phyloP scores from a whole-genome alignment of 768 basidiomycete species.

The Gelatoporia subvermispora region DNA sequence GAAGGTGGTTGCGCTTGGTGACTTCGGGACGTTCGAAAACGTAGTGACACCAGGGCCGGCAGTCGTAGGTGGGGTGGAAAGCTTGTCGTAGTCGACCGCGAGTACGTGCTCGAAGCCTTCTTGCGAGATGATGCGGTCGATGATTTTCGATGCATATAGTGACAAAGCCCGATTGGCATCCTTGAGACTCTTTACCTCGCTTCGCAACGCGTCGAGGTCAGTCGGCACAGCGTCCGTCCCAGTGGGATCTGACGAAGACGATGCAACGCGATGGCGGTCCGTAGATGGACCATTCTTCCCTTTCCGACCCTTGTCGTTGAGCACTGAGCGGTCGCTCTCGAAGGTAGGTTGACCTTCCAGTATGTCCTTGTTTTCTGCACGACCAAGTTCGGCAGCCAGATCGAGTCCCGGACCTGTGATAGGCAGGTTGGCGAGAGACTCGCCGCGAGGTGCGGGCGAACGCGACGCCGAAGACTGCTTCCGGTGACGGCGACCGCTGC shows the following conservation, averaged over 20 bases:
- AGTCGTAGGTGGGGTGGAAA: slow-evolving; percentile 42
- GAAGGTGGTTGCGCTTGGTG: slow-evolving; percentile 17
- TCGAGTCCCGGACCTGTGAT: slow-evolving; percentile 88
- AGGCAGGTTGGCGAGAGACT: slow-evolving; percentile 81
- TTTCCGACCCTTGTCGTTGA: slow-evolving; percentile 40
- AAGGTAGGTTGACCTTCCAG: slow-evolving; percentile 52
- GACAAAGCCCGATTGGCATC: slow-evolving; percentile 96
- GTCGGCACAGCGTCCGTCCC: slow-evolving; percentile 43
- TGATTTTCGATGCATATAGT: slow-evolving; percentile 94
- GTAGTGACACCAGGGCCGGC: slow-evolving; percentile 29
- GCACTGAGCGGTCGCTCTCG: slow-evolving; percentile 41
- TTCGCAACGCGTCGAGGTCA: slow-evolving; percentile 71
- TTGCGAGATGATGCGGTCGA: slow-evolving; percentile 93
- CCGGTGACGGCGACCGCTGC: slow-evolving; percentile 43
- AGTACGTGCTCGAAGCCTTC: slow-evolving; percentile 97
- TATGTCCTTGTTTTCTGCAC: slow-evolving; percentile 86
- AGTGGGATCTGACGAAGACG: slow-evolving; percentile 28
- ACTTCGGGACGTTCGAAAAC: slow-evolving; percentile 19
- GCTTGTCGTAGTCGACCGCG: slow-evolving; percentile 82
- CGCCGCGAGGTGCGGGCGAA: slow-evolving; percentile 54
- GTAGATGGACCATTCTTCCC: slow-evolving; percentile 16
- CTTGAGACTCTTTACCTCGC: slow-evolving; percentile 87
- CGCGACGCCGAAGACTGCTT: slow-evolving; percentile 32
- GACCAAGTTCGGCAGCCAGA: slow-evolving; percentile 86
- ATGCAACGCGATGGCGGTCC: slow-evolving; percentile 27